These are phyloP conservation scores for Suillus lakei DNA, from an alignment of 768 basidiomycete genomes.

Conservation along the genomic window DNA sequence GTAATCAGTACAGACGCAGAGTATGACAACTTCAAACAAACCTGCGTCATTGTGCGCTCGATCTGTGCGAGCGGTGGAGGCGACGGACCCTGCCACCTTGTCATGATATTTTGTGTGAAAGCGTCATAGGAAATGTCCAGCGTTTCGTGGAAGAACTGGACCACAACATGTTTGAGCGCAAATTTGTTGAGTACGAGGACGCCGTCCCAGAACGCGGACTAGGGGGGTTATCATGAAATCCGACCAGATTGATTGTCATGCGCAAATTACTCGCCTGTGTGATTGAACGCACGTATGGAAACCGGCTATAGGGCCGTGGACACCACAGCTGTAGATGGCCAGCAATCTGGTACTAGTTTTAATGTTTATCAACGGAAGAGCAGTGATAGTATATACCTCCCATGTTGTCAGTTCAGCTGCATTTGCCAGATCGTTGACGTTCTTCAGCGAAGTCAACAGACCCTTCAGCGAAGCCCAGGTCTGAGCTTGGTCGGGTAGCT, in stretches of 20 bases:
- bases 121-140: conserved; percentile 58
- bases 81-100: conserved; percentile 43
- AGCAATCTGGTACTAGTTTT: conserved; percentile 41
- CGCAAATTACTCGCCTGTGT: conserved; percentile 52
- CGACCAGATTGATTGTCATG: not conserved
- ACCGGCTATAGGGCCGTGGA: conserved; percentile 41
- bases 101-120: conserved; percentile 43
- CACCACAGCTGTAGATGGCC: conserved; percentile 58
- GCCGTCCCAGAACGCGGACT: conserved; percentile 67
- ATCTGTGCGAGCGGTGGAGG: conserved; percentile 45
- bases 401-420: conserved; percentile 56
- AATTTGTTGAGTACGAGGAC: conserved; percentile 55
- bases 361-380: not conserved
- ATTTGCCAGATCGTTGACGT: conserved; percentile 50
- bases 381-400: conserved; percentile 51
- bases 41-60: conserved; percentile 44
- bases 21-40: conserved; percentile 15
- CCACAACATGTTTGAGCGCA: conserved; percentile 57
- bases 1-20: not conserved
- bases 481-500: conserved; percentile 49
- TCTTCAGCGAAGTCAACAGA: conserved; percentile 61
- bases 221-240: conserved; percentile 15
- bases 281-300: conserved; percentile 67
- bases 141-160: conserved; percentile 68
- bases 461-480: conserved; percentile 56